Percentiles rank a stretch among this genome's conserved stretches.
Conservation (phyloP, 495 filamentous ascomycete genomes). For the Xylaria castorea region DNA sequence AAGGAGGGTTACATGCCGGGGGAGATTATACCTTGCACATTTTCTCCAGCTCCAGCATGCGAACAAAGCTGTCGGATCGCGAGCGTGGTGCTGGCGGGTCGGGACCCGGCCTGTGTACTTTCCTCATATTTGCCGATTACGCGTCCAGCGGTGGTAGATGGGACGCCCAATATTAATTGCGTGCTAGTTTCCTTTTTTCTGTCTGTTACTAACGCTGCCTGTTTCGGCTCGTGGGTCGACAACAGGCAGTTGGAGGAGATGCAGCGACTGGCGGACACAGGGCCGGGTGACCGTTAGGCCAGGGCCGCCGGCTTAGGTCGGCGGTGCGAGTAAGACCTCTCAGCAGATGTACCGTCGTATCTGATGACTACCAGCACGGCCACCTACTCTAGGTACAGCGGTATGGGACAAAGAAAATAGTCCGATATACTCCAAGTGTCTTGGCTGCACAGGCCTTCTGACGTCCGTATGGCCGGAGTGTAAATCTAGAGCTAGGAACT, state of each 20-base stretch:
- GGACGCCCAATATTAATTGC: slow-evolving; percentile 29
- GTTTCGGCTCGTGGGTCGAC: slow-evolving; percentile 22
- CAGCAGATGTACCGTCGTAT: slow-evolving; percentile 28
- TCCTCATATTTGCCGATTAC: slow-evolving; percentile 47
- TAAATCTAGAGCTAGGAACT: slow-evolving; percentile 10
- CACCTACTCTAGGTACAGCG: slow-evolving; percentile 18
- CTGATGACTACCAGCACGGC: slow-evolving; percentile 20
- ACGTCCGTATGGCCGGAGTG: slow-evolving; percentile 23
- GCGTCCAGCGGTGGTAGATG: slow-evolving; percentile 35
- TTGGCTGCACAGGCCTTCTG: slow-evolving; percentile 16
- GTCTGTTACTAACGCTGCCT: neutral
- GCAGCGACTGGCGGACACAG: slow-evolving; percentile 27
- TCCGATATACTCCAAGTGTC: slow-evolving; percentile 24
- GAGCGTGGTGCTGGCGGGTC: slow-evolving; percentile 36
- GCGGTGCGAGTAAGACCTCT: slow-evolving; percentile 15
- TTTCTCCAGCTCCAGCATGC: slow-evolving; percentile 60
- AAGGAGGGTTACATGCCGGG: slow-evolving; percentile 45
- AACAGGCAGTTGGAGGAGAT: slow-evolving; percentile 21
- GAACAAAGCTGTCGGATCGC: slow-evolving; percentile 53
- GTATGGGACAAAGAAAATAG: slow-evolving; percentile 26
- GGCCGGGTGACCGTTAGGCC: slow-evolving; percentile 29
- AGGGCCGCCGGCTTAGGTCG: slow-evolving; percentile 23
- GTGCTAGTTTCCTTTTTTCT: slow-evolving; percentile 7
- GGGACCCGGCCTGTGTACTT: slow-evolving; percentile 39
- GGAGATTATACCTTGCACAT: slow-evolving; percentile 56